These are phyloP conservation scores for Suillus americanus DNA, from an alignment of 768 basidiomycete species.

Conservation along the genomic window DNA sequence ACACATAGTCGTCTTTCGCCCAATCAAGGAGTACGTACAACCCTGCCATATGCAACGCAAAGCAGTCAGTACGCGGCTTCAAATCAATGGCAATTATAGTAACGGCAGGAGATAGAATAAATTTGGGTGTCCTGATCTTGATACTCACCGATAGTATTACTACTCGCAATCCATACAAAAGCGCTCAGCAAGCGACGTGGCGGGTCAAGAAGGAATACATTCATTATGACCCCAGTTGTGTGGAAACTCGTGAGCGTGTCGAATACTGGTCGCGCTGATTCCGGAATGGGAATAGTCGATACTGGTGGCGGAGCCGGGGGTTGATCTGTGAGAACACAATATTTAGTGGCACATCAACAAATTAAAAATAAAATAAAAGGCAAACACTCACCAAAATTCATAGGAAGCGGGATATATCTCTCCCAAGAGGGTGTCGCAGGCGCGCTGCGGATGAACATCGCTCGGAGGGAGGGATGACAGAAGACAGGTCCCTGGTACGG, in stretches of 20 bases:
- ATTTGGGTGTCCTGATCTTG: not conserved
- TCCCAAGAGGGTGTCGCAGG: constrained; percentile 7
- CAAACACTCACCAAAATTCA: not conserved
- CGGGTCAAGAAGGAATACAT: constrained; percentile 73
- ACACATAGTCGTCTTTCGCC: constrained; percentile 64
- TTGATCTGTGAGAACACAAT: not conserved
- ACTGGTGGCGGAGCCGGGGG: not conserved
- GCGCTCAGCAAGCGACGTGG: constrained; percentile 58
- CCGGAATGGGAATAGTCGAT: constrained; percentile 2
- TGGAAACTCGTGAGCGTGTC: constrained; percentile 61
- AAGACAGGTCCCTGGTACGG: constrained; percentile 3
- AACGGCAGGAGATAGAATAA: not conserved
- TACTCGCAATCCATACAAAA: constrained; percentile 63
- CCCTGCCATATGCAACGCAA: constrained; percentile 40
- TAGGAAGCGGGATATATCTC: constrained; percentile 3
- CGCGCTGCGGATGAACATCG: constrained; percentile 4
- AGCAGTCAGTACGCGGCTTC: not conserved
- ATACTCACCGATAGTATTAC: constrained; percentile 32
- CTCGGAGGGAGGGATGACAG: constrained; percentile 2
- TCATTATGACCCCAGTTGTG: constrained; percentile 71
- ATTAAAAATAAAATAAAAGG: not conserved
- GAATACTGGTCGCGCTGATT: constrained; percentile 44
- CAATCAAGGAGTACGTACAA: constrained; percentile 68
- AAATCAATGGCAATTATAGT: not conserved
- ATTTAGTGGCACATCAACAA: not conserved